Evolutionary conservation across 257 asterid species (phyloP), one percentile per base, ranked within the genome.

Genomic region (Solanum bukasovii): DNA sequence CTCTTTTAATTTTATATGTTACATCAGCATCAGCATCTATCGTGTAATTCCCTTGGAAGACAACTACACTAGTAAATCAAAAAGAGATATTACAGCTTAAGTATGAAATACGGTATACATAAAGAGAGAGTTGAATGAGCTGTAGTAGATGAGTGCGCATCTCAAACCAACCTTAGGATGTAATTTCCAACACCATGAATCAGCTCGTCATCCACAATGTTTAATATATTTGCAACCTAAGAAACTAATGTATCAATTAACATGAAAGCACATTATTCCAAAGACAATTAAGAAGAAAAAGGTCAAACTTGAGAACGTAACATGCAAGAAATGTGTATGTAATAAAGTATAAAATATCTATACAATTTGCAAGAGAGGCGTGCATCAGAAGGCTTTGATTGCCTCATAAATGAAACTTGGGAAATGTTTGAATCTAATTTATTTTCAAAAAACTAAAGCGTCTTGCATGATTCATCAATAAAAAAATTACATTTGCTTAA

Each of bases 191-290:
- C 95, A 89, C 91, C 91, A 88, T 91, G 93, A 87, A 89, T 90
- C 90, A 96, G 94, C 92, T 91, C 92, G 49, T 92, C 95, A 91
- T 96, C 99, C 98, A 96, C 91, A 83, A 97, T 94, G 91, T 94
- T 94, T 86, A 97, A 93, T 88, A 95, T 90, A 92, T 98, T 95
- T 72, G 99, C 99, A 87, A 93, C 99, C 99, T 97, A 89, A 86
- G 65, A 82, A 89, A 89, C 78, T 89, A 91, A 88, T 86, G 44
- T 20, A 73, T 52, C 27, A 67, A 25, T 40, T 44, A 85, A 38
- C 82, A 85, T 25, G 75, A 85, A 67, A 67, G 18, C 63, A 40
- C 61, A 67, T 42, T 86, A 90, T 84, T 87, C 46, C 31, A 12
- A 71, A 37, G 31, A 68, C 44, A 70, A 52, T 21, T 70, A 20